These are phyloP conservation scores for Leccinum sublutescens DNA, from an alignment of 768 basidiomycete genomes.

Conservation along the genomic window DNA sequence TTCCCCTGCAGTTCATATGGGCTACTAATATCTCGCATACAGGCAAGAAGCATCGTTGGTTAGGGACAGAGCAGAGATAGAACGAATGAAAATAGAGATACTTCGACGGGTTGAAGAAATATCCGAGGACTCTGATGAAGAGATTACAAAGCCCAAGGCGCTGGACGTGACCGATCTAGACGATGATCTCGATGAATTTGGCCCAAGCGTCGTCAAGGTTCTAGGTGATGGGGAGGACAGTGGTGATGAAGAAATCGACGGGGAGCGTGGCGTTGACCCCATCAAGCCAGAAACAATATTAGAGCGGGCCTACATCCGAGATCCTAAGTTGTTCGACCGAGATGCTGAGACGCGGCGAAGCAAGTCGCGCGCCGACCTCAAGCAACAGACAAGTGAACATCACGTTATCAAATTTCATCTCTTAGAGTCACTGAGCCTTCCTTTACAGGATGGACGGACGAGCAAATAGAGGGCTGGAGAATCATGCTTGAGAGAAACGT, in stretches of 20 bases:
- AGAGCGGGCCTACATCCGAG: slow-evolving; percentile 73
- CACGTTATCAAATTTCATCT: neutral
- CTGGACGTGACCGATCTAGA: slow-evolving; percentile 43
- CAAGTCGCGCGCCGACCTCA: slow-evolving; percentile 64
- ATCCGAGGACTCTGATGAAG: slow-evolving; percentile 64
- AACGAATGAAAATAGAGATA: slow-evolving; percentile 81
- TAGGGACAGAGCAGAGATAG: slow-evolving; percentile 58
- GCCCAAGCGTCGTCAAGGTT: slow-evolving; percentile 42
- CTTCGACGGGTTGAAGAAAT: slow-evolving; percentile 71
- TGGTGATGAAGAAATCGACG: slow-evolving; percentile 37
- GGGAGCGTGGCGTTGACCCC: slow-evolving; percentile 23
- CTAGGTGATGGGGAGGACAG: slow-evolving; percentile 58
- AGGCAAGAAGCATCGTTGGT: slow-evolving; percentile 47
- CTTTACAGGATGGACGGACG: slow-evolving; percentile 65
- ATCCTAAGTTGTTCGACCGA: slow-evolving; percentile 74
- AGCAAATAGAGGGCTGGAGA: slow-evolving; percentile 91
- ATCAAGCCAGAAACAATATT: slow-evolving; percentile 58
- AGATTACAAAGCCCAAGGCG: slow-evolving; percentile 28
- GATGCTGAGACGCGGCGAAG: slow-evolving; percentile 71
- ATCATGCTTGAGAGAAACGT: slow-evolving; percentile 90
- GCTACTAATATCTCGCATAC: slow-evolving; percentile 4
- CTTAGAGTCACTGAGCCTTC: neutral
- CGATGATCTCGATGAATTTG: slow-evolving; percentile 51
- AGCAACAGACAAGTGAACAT: slow-evolving; percentile 59
- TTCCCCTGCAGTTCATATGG: neutral